Evolutionary conservation across 768 basidiomycete genomes (phyloP).

Genomic region (Macrolepiota fuliginosa): DNA sequence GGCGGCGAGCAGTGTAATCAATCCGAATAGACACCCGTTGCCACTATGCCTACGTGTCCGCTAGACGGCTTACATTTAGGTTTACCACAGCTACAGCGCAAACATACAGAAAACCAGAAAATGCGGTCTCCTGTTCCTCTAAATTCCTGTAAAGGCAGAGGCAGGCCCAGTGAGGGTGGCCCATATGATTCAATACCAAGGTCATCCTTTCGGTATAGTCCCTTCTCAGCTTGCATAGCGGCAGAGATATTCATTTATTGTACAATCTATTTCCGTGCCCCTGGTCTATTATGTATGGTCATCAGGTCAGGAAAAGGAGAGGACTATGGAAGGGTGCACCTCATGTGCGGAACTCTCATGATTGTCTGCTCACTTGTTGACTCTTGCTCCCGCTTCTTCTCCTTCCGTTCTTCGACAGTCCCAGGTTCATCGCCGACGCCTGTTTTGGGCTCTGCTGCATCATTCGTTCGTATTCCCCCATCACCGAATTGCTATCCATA

Average conservation of each 20-base stretch:
- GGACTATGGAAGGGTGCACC: constrained; percentile 41
- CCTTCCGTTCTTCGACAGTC: constrained; percentile 92
- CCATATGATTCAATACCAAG: constrained; percentile 25
- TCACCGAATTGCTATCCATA: constrained; percentile 63
- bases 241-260: constrained; percentile 83
- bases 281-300: constrained; percentile 44
- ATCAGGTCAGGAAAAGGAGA: neutral
- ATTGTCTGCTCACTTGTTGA: constrained; percentile 85
- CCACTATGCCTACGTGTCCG: too few relatives aligned
- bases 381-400: constrained; percentile 83
- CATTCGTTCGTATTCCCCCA: constrained; percentile 94
- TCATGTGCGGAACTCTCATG: constrained; percentile 92
- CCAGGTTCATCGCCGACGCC: constrained; percentile 81
- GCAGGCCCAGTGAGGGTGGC: constrained; percentile 37
- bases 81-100: too few relatives aligned
- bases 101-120: too few relatives aligned
- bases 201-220: constrained; percentile 69
- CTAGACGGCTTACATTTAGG: too few relatives aligned
- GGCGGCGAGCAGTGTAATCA: too few relatives aligned
- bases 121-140: neutral
- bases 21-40: too few relatives aligned
- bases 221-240: too few relatives aligned
- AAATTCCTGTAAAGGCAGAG: constrained; percentile 25
- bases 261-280: constrained; percentile 82
- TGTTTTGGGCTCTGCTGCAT: constrained; percentile 85